Conservation (phyloP, 345 rosid species). For the Eucalyptus polyanthemos region DNA sequence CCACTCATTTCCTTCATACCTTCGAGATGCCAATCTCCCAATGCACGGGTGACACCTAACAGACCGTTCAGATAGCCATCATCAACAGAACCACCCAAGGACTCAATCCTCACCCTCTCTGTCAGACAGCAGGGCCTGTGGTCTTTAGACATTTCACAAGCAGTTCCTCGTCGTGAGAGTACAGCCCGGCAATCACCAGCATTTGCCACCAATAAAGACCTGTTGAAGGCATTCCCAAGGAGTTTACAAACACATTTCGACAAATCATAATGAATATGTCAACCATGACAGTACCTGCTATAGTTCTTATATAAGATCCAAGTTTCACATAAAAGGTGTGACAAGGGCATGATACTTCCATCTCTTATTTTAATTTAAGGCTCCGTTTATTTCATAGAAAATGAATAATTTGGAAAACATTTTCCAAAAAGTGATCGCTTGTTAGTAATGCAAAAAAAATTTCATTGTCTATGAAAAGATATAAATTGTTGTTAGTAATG, state of each 20-base stretch:
- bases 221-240: background rate
- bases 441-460: too few species aligned
- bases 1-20: conserved; percentile 40
- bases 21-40: conserved; percentile 76
- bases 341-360: background rate
- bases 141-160: conserved; percentile 67
- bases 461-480: too few species aligned
- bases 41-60: conserved; percentile 62
- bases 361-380: background rate
- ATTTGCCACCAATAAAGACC: conserved; percentile 82
- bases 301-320: background rate
- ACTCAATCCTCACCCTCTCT: conserved; percentile 53
- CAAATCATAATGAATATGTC: background rate
- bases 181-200: conserved; percentile 94
- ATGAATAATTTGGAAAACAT: too few species aligned
- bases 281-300: background rate
- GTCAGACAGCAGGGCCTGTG: conserved; percentile 51
- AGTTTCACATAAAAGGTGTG: background rate
- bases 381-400: too few species aligned
- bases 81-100: conserved; percentile 49
- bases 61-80: conserved; percentile 72
- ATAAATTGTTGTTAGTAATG: too few species aligned
- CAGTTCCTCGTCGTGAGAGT: conserved; percentile 45
- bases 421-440: too few species aligned
- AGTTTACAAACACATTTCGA: background rate